Evolutionary conservation across 192 early-diverging fungal species (phyloP), one percentile per base, ranked within the genome.

Genomic region (Coemansia sp.): DNA sequence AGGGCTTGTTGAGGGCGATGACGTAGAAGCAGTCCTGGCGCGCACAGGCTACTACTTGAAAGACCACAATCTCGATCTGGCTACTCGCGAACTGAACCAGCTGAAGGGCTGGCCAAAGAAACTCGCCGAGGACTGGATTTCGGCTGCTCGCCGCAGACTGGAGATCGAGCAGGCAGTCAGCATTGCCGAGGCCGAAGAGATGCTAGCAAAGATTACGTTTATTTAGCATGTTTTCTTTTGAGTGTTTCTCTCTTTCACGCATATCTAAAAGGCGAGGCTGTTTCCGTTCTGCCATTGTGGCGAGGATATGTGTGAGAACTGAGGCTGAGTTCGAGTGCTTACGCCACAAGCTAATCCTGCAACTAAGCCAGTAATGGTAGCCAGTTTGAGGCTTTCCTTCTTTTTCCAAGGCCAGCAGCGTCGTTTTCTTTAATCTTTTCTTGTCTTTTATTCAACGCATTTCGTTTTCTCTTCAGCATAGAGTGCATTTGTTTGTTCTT

Each of bases 21-120:
- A 95, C 76, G 88, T 91, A 17, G 95, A 98, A 61, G 84, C 95
- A 10, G 81, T 94, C 37, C 77, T 97, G 50, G 87, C 94, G 7
- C 88, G 97, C 32, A 73, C 90, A 9, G 81, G 90, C 64, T 87
- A 88, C 76, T 90, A 91, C 75, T 79, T 98, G 61, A 66, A 83
- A 60, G 85, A 87, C 60, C 87, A 88, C 20, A 92, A 98, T 76
- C 73, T 98, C 62, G 95, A 97, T 51, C 79, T 80, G 63, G 95
- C 95, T 11, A 79, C 92, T 13, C 87, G 97, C 69, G 95, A 98
- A 74, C 75, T 97, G 65, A 97, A 97, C 81, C 94, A 95, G 77
- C 81, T 98, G 54, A 88, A 77, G 49, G 95, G 97, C 9, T 98
- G 97, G 97, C 87, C 92, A 14, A 91, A 91, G 77, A 84, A 79